Base-by-base conservation (phyloP, 306 rosid species). In the Betula pendula region DNA sequence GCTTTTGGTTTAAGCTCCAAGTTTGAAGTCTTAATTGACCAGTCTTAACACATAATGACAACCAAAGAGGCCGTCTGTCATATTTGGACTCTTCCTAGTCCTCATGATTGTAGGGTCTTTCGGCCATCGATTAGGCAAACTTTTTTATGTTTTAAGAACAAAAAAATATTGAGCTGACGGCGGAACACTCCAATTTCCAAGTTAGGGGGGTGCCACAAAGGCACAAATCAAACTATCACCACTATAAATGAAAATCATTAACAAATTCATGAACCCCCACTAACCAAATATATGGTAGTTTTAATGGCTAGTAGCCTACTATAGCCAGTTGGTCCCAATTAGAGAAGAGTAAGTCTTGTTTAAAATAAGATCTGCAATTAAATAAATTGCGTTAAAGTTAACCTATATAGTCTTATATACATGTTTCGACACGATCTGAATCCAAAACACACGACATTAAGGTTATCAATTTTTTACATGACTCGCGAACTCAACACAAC, bases 81-180 rank as follows among this genome's bases (percentile, higher is more conserved):
- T 44, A 13, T 83, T 80, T 76, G 81, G 83, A 76, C 56, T 73
- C 22, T 49, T 68, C 71, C 79, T 60, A 55, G 17, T 43, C 67
- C 81, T 78, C 75, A 75, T 81, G 68, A 84, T 84, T 81, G 67
- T 59, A 77, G 79, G 52, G 75, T 75, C 81, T 81, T 71, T 20
- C 44, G 60, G 71, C 66, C 76, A 73, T 77, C 58, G 49, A 60
- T 77, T 75, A 77, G 71, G 52, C 77, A 60, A 63, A 25, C 2
- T 17, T 72, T 65, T 80, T 16, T 78, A 66, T 70, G 44, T 42
- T 60, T 35, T 29, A 62, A 71, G 22, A 78, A 75, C 70, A 66
- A 70, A 82, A 80, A 22, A 50, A n/a, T 81, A 82, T 75, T 68
- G 82, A 74, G 82, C 77, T 77, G 85, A 89, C 92, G 90, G 94